Conservation (phyloP, 805 yeast species). For the Saccharomyces mikatae region DNA sequence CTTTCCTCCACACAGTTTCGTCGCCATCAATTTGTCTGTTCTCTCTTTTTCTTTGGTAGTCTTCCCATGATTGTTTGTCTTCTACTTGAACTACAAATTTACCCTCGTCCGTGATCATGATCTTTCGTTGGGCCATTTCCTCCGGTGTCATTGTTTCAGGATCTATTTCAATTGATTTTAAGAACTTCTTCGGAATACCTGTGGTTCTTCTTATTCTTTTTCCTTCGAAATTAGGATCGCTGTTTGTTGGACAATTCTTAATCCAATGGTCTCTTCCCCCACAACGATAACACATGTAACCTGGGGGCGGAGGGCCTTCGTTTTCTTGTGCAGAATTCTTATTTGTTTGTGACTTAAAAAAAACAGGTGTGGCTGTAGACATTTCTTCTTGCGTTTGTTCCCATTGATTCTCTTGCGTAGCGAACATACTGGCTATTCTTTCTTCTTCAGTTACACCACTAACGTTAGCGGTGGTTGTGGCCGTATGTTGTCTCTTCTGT, state of each 20-base stretch:
- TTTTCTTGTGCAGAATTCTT: constrained; percentile 29
- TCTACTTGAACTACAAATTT: constrained; percentile 95
- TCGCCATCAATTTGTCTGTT: constrained; percentile 30
- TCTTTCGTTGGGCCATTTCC: constrained; percentile 46
- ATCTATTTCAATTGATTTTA: constrained; percentile 63
- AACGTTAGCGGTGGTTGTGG: constrained; percentile 21
- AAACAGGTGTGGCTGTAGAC: constrained; percentile 77
- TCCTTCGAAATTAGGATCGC: constrained; percentile 90
- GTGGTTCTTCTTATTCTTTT: constrained; percentile 86
- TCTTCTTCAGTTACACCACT: constrained; percentile 70
- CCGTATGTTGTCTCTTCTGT: constrained; percentile 23
- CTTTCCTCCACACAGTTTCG: constrained; percentile 40
- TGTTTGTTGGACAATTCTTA: constrained; percentile 87
- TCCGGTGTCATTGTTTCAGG: constrained; percentile 52
- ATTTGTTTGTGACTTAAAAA: constrained; percentile 32
- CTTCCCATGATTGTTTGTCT: constrained; percentile 84
- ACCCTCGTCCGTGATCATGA: constrained; percentile 89
- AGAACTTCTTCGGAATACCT: constrained; percentile 92
- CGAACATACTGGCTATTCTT: constrained; percentile 81
- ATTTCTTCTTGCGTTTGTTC: constrained; percentile 84
- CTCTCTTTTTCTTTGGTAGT: constrained; percentile 60
- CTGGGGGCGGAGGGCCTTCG: constrained; percentile 83
- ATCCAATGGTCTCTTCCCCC: constrained; percentile 96
- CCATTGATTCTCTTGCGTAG: constrained; percentile 92
- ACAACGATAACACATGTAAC: constrained; percentile 92